Evolutionary conservation across 805 yeast species (phyloP), one percentile per base, ranked within the genome.

Genomic region (Zygosaccharomyces bisporus): DNA sequence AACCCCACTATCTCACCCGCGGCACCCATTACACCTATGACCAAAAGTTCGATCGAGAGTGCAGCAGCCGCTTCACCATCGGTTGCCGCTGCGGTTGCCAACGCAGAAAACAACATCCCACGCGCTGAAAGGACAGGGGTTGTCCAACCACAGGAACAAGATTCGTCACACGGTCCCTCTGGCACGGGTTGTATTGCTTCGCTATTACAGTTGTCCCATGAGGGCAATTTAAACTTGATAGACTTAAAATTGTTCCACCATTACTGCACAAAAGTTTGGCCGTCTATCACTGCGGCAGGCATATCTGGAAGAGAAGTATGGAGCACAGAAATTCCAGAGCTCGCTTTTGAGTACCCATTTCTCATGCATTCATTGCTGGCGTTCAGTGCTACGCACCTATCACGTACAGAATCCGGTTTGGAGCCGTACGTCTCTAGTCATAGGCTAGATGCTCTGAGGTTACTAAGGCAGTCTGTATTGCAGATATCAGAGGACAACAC

Each of bases 301-400:
- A 87, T 90, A 25, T 83, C 91, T 24, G 95, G 84, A 51, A 55
- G 61, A 1, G 78, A 83, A 51, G 83, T 90, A 30, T 91, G 97
- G 97, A 79, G 81, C 42, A 80, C 77, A 41, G 95, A 87, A 54
- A 88, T 91, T 18, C 96, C 96, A 0, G 78, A 81, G 69, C 70
- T 90, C 46, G 95, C 97, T 4, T 88, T 90, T 66, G 78, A 82
- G 44, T 83, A 82, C 60, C 95, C 96, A 12, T 89, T 87, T 57
- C 70, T 91, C 53, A 88, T 91, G 96, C 97, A 91, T 60, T 82
- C 95, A 1, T 74, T 91, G 10, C 70, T 91, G 43, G 95, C 95
- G 19, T 86, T 91, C 57, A 81, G 95, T 45, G 97, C 97, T 1
- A 87, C 97, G 0, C 97, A 91, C 67, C 67, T 90, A 40, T 80